Base-by-base conservation (phyloP, 2,329 filamentous ascomycete genomes). In the Penicillium sp. region DNA sequence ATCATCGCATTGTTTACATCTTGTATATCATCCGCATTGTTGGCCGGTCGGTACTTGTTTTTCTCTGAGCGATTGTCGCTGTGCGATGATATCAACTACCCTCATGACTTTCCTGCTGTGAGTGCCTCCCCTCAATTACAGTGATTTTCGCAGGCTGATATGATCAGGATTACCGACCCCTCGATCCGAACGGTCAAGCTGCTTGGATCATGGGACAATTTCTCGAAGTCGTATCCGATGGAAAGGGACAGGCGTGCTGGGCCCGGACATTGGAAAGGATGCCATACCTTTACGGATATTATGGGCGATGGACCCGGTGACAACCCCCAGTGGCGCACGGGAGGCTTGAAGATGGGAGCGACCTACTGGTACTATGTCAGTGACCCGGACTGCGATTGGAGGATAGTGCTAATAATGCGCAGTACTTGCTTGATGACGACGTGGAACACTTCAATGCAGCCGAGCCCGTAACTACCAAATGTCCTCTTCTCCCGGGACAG, bases 181-280 rank as follows among this genome's bases (percentile, higher is more conserved):
- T 62, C 68, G 31, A 65, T 70, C 39, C 57, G 67, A 53, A 85
- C 84, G 36, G 87, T 96, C 56, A 82, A 87, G 63, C 78, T 96
- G 37, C 77, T 93, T 59, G 91, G 91, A 52, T 95, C 89, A 54
- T 97, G 91, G 91, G 90, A 96, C 73, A 95, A 95, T 73, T 96
- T 96, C 71, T 76, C 78, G 50, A 82, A 79, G 62, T 75, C 81
- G 40, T 91, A 95, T 74, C 75, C 74, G 37, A 89, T 97, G 83
- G 82, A 91, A 66, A 81, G 83, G 59, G 91, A 97, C 70, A 73
- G 72, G 54, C 82, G 86, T 64, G 82, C 86, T 58, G 86, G 87
- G 56, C 77, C 76, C 47, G 82, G 83, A 52, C 82, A 88, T 67
- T 96, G 89, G 89, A 83, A 84, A 62, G 91, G 89, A 35, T 95